Conservation (phyloP, 1,284 basidiomycete genomes). For the Ustilago lituana region DNA sequence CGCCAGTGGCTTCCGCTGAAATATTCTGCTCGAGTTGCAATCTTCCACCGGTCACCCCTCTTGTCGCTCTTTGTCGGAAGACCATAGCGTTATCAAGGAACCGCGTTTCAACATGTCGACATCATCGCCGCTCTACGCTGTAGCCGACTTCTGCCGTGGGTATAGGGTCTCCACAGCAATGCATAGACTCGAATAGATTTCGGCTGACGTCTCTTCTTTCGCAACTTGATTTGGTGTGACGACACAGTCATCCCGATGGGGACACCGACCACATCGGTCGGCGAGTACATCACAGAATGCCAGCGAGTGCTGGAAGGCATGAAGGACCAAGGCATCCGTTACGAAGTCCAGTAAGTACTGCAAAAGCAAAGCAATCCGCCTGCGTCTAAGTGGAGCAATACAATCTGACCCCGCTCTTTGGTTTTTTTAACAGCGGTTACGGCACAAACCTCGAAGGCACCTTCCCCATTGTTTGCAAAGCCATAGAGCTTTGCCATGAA, state of each 20-base stretch:
- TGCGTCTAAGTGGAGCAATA: no score
- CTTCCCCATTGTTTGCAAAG: slow-evolving; percentile 56
- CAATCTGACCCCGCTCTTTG: no score
- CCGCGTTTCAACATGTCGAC: slow-evolving; percentile 1
- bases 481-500: slow-evolving; percentile 63
- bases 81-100: neutral
- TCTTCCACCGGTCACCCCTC: neutral
- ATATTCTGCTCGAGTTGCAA: neutral
- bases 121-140: slow-evolving; percentile 37
- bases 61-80: neutral
- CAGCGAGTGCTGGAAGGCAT: slow-evolving; percentile 61
- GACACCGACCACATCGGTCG: slow-evolving; percentile 62
- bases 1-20: neutral
- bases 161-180: no score
- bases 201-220: neutral
- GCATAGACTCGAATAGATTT: no score
- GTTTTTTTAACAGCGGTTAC: slow-evolving; percentile 64
- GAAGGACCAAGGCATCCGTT: slow-evolving; percentile 58
- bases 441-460: slow-evolving; percentile 66
- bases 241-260: slow-evolving; percentile 64
- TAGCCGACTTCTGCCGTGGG: slow-evolving; percentile 61
- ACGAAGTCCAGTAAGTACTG: slow-evolving; percentile 57
- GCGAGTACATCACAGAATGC: slow-evolving; percentile 64
- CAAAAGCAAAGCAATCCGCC: no score
- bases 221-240: neutral